These are phyloP conservation scores for Agaricus sinodeliciosus DNA, from an alignment of 768 basidiomycete genomes.

Conservation along the genomic window DNA sequence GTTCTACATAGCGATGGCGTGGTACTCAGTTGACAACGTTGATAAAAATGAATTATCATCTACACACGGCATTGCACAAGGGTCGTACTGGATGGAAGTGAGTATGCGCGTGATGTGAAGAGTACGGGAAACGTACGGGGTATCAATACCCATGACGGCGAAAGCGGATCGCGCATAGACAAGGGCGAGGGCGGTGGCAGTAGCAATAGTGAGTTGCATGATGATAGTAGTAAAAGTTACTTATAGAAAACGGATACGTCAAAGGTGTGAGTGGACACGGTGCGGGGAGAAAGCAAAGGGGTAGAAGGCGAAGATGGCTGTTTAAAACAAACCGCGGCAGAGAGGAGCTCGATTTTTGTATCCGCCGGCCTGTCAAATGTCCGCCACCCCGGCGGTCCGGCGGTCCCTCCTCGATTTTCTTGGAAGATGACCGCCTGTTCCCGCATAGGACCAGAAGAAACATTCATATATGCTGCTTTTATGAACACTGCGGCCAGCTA, in stretches of 20 bases:
- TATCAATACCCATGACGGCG: conserved; percentile 51
- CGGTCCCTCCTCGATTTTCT: neutral
- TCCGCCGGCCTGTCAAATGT: conserved; percentile 19
- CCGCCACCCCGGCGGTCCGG: conserved; percentile 15
- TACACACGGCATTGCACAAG: conserved; percentile 34
- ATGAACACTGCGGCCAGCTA: no score
- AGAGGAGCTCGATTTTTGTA: conserved; percentile 15
- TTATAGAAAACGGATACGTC: conserved; percentile 9
- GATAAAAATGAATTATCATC: neutral
- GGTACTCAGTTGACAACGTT: conserved; percentile 1
- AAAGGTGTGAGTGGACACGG: conserved; percentile 10
- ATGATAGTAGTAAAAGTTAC: conserved; percentile 12
- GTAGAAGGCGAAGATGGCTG: conserved; percentile 10
- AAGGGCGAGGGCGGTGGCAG: conserved; percentile 28
- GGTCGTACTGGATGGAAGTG: conserved; percentile 13
- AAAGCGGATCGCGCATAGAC: conserved; percentile 28
- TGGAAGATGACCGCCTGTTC: neutral
- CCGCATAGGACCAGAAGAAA: neutral
- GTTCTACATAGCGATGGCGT: conserved; percentile 48
- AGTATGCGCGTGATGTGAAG: neutral
- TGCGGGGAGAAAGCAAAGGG: conserved; percentile 3
- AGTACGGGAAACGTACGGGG: conserved; percentile 44
- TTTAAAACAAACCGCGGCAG: conserved; percentile 9
- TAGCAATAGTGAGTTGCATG: conserved; percentile 31
- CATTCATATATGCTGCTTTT: neutral